These are phyloP conservation scores for Dispira parvispora DNA, from an alignment of 192 early-diverging fungal species.

Conservation along the genomic window DNA sequence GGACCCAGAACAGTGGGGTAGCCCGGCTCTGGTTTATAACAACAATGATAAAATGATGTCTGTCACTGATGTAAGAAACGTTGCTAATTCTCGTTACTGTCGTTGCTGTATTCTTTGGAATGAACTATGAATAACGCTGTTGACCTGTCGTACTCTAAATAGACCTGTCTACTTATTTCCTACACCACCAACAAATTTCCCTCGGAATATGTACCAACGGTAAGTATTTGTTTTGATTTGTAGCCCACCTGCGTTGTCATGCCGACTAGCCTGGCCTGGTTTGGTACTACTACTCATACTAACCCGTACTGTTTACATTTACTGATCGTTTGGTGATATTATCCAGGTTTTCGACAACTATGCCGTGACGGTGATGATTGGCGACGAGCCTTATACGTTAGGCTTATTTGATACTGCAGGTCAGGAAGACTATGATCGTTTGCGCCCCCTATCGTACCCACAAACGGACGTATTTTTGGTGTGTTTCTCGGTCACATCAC, in stretches of 20 bases:
- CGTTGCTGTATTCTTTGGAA: too few species aligned
- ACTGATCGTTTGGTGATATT: too few species aligned
- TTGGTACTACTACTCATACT: too few species aligned
- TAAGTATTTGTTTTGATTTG: slow-evolving; percentile 25
- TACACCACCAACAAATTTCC: slow-evolving; percentile 97
- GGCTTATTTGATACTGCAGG: slow-evolving; percentile 94
- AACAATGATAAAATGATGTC: too few species aligned
- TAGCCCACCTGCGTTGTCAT: too few species aligned
- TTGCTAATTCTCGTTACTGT: too few species aligned
- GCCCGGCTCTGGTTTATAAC: too few species aligned
- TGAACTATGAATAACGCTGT: too few species aligned
- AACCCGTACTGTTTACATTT: too few species aligned
- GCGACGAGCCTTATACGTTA: slow-evolving; percentile 87
- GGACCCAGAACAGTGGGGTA: too few species aligned
- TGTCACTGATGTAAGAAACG: too few species aligned
- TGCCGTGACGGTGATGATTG: slow-evolving; percentile 98
- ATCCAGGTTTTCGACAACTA: slow-evolving; percentile 91
- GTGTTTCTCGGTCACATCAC: slow-evolving; percentile 82
- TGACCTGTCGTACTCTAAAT: slow-evolving; percentile 10
- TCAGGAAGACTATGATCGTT: slow-evolving; percentile 90
- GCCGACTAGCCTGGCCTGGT: too few species aligned
- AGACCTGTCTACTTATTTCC: slow-evolving; percentile 88
- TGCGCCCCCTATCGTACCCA: slow-evolving; percentile 86
- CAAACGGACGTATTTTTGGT: slow-evolving; percentile 93
- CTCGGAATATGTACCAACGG: slow-evolving; percentile 90